Base-by-base conservation (phyloP, 192 early-diverging fungal species). In the Entomortierella lignicola region DNA sequence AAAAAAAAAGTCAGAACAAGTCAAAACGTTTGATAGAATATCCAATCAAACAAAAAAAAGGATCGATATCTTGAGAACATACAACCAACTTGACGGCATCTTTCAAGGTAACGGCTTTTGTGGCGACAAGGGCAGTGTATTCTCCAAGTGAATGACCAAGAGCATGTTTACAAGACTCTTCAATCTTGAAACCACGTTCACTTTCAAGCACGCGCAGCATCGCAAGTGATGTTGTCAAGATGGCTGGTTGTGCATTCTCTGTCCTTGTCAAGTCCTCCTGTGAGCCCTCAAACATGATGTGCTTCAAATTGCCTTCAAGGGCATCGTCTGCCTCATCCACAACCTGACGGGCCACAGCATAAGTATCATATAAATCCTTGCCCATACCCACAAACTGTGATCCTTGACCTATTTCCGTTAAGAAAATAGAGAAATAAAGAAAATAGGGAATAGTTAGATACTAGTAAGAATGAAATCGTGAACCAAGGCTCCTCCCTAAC, bases 81-180 rank as follows among this genome's bases (percentile, higher is more conserved):
- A 92, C 91, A 47, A 97, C 95, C 47, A 99, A 84, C 34, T 89
- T 89, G 54, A 98, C 88, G 26, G 94, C 96, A 75, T 99, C 95
- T 2, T 70, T 62, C 25, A 99, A 82, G 2, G 90, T 82, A 43
- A 93, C 48, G 1, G 89, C 83, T 29, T 86, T 84, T 17, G 92
- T 87, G 5, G 91, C 92, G 21, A 92, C 87, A 21, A 94, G 83
- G 6, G 92, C 92, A 21, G 89, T 85, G 64, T 98, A 99, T 81
- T 99, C 97, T 23, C 97, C 97, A 7, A 99, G 84, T 26, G 94
- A 96, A 67, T 99, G 97, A 8, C 97, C 97, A 52, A 98, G 83
- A 0, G 92, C 91, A 85, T 91, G 92, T 6, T 91, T 90, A 72
- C 91, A 95, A 21, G 87, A 81, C 3, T 90, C 89, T 8, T 82